Evolutionary conservation across 371 early-diverging fungal species (phyloP).

Genomic region (Dichotomocladium elegans): DNA sequence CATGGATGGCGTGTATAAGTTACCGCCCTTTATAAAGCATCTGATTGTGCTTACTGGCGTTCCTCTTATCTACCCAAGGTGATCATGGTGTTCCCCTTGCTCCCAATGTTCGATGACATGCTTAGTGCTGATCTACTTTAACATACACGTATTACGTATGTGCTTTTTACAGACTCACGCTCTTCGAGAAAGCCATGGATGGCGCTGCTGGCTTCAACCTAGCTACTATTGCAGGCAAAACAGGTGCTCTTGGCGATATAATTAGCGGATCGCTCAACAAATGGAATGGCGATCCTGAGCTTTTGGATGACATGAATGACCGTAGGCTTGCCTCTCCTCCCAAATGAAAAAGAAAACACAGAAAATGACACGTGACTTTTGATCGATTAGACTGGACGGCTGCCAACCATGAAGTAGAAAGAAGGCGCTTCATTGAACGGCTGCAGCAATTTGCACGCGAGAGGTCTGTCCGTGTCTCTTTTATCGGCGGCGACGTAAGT

Average conservation of each 20-base stretch:
- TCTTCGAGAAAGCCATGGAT: constrained; percentile 62
- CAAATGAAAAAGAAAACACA: too few relatives aligned
- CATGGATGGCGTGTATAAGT: constrained; percentile 46
- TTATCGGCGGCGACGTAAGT: constrained; percentile 79
- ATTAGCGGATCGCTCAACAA: constrained; percentile 47
- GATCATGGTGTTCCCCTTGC: too few relatives aligned
- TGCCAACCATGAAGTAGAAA: constrained; percentile 65
- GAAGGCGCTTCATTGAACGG: constrained; percentile 58
- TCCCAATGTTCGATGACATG: too few relatives aligned
- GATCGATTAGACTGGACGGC: constrained; percentile 60
- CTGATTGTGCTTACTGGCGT: constrained; percentile 71
- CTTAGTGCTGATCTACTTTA: background rate
- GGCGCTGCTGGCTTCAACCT: constrained; percentile 31
- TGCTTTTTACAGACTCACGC: constrained; percentile 42
- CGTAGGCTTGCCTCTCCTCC: constrained; percentile 51
- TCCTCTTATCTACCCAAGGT: constrained; percentile 68
- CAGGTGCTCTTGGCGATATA: constrained; percentile 32
- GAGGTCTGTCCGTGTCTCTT: constrained; percentile 70
- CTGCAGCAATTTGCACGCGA: constrained; percentile 65
- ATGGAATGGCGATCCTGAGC: constrained; percentile 78
- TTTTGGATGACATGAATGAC: constrained; percentile 80
- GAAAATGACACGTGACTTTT: background rate
- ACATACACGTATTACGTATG: background rate
- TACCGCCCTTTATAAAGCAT: constrained; percentile 53
- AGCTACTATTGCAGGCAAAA: constrained; percentile 32